These are phyloP conservation scores for Corylus heterophylla DNA, from an alignment of 306 rosid genomes.

Conservation along the genomic window DNA sequence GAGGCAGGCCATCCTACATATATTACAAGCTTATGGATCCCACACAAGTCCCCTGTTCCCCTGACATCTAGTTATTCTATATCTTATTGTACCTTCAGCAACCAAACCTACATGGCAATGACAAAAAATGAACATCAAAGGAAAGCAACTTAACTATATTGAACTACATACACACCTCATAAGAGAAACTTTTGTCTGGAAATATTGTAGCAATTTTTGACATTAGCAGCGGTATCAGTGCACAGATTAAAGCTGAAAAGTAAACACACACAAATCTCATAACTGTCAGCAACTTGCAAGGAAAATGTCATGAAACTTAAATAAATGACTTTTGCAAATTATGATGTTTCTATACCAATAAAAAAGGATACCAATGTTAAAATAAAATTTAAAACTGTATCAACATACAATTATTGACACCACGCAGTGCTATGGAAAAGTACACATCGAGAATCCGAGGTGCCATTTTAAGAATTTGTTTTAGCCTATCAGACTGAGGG, in stretches of 20 bases:
- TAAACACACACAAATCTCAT: constrained; percentile 21
- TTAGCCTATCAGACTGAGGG: constrained; percentile 82
- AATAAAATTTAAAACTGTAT: constrained; percentile 20
- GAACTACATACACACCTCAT: constrained; percentile 53
- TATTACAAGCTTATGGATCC: background rate
- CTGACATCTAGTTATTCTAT: background rate
- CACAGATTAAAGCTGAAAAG: constrained; percentile 89
- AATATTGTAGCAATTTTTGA: constrained; percentile 79
- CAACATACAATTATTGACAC: constrained; percentile 78
- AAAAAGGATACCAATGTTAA: constrained; percentile 22
- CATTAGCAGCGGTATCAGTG: constrained; percentile 88
- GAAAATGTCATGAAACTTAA: constrained; percentile 18
- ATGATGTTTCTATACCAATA: constrained; percentile 2
- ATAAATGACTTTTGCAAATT: background rate
- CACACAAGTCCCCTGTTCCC: background rate
- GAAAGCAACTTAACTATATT: constrained; percentile 21
- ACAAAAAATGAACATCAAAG: constrained; percentile 1
- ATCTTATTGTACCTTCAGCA: background rate
- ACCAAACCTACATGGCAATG: constrained; percentile 17
- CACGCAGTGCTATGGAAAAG: constrained; percentile 64
- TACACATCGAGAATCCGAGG: constrained; percentile 80
- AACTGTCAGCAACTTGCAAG: constrained; percentile 19
- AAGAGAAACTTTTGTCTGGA: constrained; percentile 76
- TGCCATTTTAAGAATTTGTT: constrained; percentile 59
- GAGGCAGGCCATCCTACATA: background rate